These are phyloP conservation scores for Phascolomyces articulosus DNA, from an alignment of 371 early-diverging fungal genomes.

Conservation along the genomic window DNA sequence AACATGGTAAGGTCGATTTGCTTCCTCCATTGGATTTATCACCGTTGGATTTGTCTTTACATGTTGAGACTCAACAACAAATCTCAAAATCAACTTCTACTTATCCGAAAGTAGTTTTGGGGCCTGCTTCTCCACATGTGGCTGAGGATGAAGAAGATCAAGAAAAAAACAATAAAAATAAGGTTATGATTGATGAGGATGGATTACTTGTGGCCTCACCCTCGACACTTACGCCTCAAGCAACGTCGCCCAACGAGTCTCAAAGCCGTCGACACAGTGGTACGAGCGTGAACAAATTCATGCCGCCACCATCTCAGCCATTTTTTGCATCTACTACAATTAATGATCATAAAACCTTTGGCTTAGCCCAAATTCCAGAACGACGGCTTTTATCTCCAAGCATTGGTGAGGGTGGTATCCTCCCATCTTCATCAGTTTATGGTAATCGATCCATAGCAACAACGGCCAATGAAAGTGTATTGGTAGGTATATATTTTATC, in stretches of 20 bases:
- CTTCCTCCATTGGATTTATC: slow-evolving; percentile 19
- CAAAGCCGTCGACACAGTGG: background rate
- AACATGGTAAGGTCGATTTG: slow-evolving; percentile 3
- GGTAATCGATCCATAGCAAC: slow-evolving; percentile 12
- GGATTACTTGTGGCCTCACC: slow-evolving; percentile 7
- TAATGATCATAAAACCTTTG: background rate
- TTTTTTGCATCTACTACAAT: background rate
- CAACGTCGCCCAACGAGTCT: background rate
- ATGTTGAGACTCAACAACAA: background rate
- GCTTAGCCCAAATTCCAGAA: background rate
- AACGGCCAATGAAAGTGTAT: slow-evolving; percentile 12
- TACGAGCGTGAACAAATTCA: background rate
- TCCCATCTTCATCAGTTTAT: slow-evolving; percentile 2
- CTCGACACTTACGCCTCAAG: slow-evolving; percentile 4
- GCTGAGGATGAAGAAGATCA: background rate
- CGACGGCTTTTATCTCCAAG: background rate
- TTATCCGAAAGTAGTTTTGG: slow-evolving; percentile 2
- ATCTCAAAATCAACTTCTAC: too few relatives aligned
- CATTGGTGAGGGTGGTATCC: slow-evolving; percentile 4
- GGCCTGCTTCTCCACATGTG: background rate
- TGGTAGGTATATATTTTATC: slow-evolving; percentile 2
- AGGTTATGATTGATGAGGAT: background rate
- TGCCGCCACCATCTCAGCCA: slow-evolving; percentile 7
- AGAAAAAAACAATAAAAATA: background rate
- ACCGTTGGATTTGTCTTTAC: slow-evolving; percentile 15